Evolutionary conservation across 2,329 filamentous ascomycete genomes (phyloP).

Genomic region (Pezicula neosporulosa): DNA sequence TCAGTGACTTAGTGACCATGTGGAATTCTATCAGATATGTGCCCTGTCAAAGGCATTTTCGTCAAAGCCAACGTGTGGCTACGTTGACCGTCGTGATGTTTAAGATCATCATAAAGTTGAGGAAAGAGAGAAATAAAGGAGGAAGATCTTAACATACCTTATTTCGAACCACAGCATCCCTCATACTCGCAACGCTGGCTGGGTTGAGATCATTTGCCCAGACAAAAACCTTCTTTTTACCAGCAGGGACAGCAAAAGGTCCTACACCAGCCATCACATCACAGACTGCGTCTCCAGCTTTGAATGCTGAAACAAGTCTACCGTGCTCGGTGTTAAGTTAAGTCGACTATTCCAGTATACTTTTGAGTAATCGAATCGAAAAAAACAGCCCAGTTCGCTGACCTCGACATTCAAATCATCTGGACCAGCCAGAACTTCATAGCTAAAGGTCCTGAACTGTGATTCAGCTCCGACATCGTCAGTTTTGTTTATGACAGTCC

Average conservation of each 20-base stretch:
- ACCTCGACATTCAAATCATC: conserved; percentile 82
- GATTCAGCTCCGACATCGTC: conserved; percentile 83
- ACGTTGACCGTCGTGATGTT: conserved; percentile 20
- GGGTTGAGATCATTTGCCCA: conserved; percentile 98
- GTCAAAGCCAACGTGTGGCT: conserved; percentile 13
- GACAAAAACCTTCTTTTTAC: conserved; percentile 85
- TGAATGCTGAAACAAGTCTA: conserved; percentile 71
- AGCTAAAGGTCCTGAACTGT: conserved; percentile 86
- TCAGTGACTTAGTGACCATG: neutral
- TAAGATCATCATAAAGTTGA: conserved; percentile 11
- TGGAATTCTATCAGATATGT: conserved; percentile 10
- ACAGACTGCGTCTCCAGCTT: conserved; percentile 82
- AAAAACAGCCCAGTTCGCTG: conserved; percentile 79
- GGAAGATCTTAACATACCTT: conserved; percentile 52
- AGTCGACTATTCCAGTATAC: conserved; percentile 98
- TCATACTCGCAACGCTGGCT: conserved; percentile 73
- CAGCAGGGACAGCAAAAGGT: conserved; percentile 89
- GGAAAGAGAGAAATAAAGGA: neutral
- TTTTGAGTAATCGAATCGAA: conserved; percentile 89
- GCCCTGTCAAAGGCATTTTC: conserved; percentile 13
- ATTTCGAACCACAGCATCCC: conserved; percentile 69
- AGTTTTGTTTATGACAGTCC: conserved; percentile 93
- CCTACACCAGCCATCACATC: conserved; percentile 98
- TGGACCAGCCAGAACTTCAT: conserved; percentile 82
- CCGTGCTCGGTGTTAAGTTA: conserved; percentile 86